Base-by-base conservation (phyloP, 306 rosid species). In the Lathyrus oleraceus region DNA sequence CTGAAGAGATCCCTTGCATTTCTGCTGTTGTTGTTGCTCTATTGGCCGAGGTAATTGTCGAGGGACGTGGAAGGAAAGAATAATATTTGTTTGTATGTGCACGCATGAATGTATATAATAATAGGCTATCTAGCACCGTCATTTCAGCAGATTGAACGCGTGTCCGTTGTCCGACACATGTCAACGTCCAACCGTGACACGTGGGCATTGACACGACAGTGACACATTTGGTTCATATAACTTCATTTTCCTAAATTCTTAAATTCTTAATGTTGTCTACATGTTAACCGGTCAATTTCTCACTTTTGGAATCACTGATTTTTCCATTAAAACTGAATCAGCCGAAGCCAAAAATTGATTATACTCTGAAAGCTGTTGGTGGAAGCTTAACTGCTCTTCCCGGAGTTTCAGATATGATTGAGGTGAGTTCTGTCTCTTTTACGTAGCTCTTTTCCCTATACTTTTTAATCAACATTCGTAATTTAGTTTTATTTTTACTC, bases 21-120 rank as follows among this genome's bases (percentile, higher is more conserved):
- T 94, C 99, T 82, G 99, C 99, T 15, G 99, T 91, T 70, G 97
- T 91, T 68, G 91, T 91, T 70, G 99, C 99, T 80, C 86, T 94
- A 30, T 96, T 94, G 43, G 86, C 99, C 3, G 97, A 94, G 92
- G 97, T 94, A 92, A 52, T 20, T 28, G 19, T 15, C 10, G 0
- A 27, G 58, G 60, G 42, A 51, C 15, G 14, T 11, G 28, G 56
- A 23, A 40, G 52, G 51, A 49, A 47, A 66, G 1, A 54, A 42
- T 69, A 15, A 5, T 9, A 44, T 48, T 16, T 15, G 20, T 69
- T 57, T 28, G 25, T 20, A 20, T 20, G 30, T 35, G 17, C 71
- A 53, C 13, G 21, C 58, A 45, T 59, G 42, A 65, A 57, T 5
- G 36, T 32, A 25, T 2, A 25, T 25, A 25, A 3, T 25, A 25